Conservation (phyloP, 192 early-diverging fungal species). For the Gamsiella multidivaricata region DNA sequence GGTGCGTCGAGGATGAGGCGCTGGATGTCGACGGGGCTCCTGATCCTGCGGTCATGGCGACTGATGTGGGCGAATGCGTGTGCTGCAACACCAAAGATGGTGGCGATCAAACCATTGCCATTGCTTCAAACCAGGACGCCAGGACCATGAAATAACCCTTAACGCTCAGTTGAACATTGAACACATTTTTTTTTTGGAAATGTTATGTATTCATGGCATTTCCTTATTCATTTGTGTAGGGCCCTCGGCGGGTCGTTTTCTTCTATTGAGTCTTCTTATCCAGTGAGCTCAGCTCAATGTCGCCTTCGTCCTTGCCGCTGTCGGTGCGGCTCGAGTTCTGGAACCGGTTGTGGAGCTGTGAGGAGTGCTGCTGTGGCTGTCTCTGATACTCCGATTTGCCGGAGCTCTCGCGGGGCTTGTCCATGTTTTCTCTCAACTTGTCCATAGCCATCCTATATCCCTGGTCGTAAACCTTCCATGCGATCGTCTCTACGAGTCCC, state of each 20-base stretch:
- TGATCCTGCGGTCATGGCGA: conserved; percentile 26
- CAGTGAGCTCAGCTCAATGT: conserved; percentile 49
- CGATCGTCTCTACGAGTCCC: conserved; percentile 67
- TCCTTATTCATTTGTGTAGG: not conserved
- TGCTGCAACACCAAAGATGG: conserved; percentile 10
- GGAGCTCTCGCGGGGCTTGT: conserved; percentile 22
- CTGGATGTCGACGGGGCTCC: conserved; percentile 21
- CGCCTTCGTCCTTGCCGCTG: conserved; percentile 29
- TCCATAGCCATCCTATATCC: conserved; percentile 48
- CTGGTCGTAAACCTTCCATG: conserved; percentile 50
- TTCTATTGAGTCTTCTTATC: conserved; percentile 49
- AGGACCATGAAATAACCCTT: too few relatives aligned
- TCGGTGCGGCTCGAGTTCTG: conserved; percentile 4
- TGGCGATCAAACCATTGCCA: conserved; percentile 11
- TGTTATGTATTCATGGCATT: too few relatives aligned
- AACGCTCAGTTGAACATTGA: too few relatives aligned
- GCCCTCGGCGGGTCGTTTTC: not conserved
- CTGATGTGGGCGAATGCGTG: too few relatives aligned
- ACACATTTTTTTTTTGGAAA: too few relatives aligned
- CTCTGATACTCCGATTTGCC: conserved; percentile 10
- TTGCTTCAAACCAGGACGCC: too few relatives aligned
- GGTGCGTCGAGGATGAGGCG: not conserved
- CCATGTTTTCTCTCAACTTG: conserved; percentile 38
- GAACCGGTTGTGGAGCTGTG: conserved; percentile 7
- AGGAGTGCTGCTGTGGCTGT: conserved; percentile 44